Conservation (phyloP, 208 protist genomes). For the Crithidia expoeki region DNA sequence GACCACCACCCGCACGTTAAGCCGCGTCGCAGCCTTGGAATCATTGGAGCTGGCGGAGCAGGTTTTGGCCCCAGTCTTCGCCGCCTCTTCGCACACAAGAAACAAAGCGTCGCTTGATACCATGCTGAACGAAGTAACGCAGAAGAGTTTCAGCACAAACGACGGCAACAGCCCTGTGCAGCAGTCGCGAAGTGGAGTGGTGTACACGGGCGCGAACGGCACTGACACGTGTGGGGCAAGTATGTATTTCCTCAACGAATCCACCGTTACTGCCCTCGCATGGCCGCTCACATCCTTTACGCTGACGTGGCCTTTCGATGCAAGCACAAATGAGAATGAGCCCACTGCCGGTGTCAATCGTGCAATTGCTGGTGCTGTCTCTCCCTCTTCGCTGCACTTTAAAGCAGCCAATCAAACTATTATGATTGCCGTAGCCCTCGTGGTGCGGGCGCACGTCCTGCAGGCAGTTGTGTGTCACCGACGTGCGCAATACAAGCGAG, state of each 20-base stretch:
- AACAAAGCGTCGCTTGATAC: not conserved
- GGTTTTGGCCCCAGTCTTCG: slow-evolving; percentile 54
- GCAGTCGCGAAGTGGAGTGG: no score
- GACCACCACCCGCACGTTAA: slow-evolving; percentile 19
- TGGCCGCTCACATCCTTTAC: slow-evolving; percentile 32
- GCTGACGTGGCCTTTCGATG: slow-evolving; percentile 18
- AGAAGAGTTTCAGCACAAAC: not conserved
- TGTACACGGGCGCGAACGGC: no score
- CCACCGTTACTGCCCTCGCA: slow-evolving; percentile 31
- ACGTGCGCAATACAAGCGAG: slow-evolving; percentile 31
- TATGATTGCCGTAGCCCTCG: slow-evolving; percentile 45
- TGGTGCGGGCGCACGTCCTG: slow-evolving; percentile 51
- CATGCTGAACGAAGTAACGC: not conserved
- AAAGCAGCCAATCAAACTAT: slow-evolving; percentile 29
- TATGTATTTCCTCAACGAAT: slow-evolving; percentile 36
- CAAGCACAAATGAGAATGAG: not conserved
- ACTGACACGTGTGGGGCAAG: slow-evolving; percentile 4
- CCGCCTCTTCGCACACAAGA: slow-evolving; percentile 16
- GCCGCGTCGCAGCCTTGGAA: slow-evolving; percentile 30
- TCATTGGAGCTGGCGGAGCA: slow-evolving; percentile 55
- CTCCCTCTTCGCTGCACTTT: not conserved
- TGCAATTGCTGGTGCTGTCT: not conserved
- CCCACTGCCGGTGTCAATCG: not conserved
- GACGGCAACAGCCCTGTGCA: not conserved
- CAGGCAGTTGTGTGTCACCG: slow-evolving; percentile 36